A percentile compares a stretch with the other conserved stretches of the same genome.
These are phyloP conservation scores for Stemphylium vesicarium DNA, from an alignment of 2,329 filamentous ascomycete species.

Conservation along the genomic window DNA sequence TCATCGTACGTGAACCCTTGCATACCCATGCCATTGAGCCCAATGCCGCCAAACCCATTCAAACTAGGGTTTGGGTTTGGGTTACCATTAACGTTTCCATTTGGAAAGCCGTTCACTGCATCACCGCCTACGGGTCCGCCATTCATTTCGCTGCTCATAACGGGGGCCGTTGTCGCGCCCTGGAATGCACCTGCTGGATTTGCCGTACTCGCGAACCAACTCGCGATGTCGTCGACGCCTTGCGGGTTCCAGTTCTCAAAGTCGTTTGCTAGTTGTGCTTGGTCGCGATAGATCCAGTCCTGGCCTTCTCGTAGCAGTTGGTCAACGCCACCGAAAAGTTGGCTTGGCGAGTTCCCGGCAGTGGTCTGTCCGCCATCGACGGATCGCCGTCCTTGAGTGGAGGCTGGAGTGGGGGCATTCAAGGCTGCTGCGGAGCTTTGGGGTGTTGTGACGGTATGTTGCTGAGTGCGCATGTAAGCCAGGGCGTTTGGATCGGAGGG, in stretches of 20 bases:
- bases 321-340: slow-evolving; percentile 66
- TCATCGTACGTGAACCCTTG: slow-evolving; percentile 36
- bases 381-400: slow-evolving; percentile 33
- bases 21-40: slow-evolving; percentile 19
- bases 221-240: slow-evolving; percentile 38
- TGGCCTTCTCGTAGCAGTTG: slow-evolving; percentile 68
- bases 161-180: not conserved
- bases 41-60: slow-evolving; percentile 13
- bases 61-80: not conserved
- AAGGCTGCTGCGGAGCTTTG: slow-evolving; percentile 12
- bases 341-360: slow-evolving; percentile 53
- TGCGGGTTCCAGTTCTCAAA: slow-evolving; percentile 65
- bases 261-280: slow-evolving; percentile 64
- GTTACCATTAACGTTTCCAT: slow-evolving; percentile 20
- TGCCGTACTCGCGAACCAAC: slow-evolving; percentile 34
- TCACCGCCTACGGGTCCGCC: slow-evolving; percentile 25
- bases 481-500: slow-evolving; percentile 39
- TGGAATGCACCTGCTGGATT: slow-evolving; percentile 18
- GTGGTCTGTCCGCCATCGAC: slow-evolving; percentile 34
- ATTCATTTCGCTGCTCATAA: slow-evolving; percentile 17
- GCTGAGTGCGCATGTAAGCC: slow-evolving; percentile 42
- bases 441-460: slow-evolving; percentile 26
- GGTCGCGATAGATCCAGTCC: slow-evolving; percentile 67
- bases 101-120: slow-evolving; percentile 13
- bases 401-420: slow-evolving; percentile 33